Evolutionary conservation across 2,329 filamentous ascomycete genomes (phyloP).

Genomic region (Sporothrix humicola): DNA sequence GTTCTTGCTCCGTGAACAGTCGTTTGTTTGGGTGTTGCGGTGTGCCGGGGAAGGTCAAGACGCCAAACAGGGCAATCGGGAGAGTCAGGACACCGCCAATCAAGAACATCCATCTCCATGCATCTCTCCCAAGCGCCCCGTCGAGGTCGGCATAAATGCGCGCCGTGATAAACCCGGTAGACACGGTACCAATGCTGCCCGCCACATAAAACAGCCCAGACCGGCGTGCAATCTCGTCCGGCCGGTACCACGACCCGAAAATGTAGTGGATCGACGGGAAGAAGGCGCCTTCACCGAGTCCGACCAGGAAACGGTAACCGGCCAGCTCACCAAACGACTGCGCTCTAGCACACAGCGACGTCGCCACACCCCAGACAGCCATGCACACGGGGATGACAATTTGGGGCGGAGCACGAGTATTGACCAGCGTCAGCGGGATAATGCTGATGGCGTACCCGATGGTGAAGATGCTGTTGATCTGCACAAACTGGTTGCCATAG

Average conservation of each 20-base stretch:
- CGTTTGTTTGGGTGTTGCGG: constrained; percentile 46
- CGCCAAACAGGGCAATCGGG: constrained; percentile 40
- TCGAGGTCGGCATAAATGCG: constrained; percentile 48
- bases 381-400: constrained; percentile 47
- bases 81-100: constrained; percentile 46
- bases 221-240: constrained; percentile 29
- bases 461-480: constrained; percentile 60
- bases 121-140: constrained; percentile 44
- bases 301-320: constrained; percentile 26
- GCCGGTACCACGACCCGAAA: constrained; percentile 29
- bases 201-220: constrained; percentile 38
- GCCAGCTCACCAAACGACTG: constrained; percentile 23
- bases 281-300: constrained; percentile 29
- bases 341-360: constrained; percentile 3
- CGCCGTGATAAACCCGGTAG: constrained; percentile 26
- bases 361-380: constrained; percentile 29
- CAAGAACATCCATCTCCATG: constrained; percentile 51
- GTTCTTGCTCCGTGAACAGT: constrained; percentile 44
- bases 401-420: constrained; percentile 43
- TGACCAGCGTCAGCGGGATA: constrained; percentile 42
- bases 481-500: constrained; percentile 58
- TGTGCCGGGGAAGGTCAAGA: constrained; percentile 42
- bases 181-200: constrained; percentile 37
- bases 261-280: constrained; percentile 32
- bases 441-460: constrained; percentile 63